phyloP scores from a whole-genome alignment of 305 asterid genomes.

The Fraxinus ornus region DNA sequence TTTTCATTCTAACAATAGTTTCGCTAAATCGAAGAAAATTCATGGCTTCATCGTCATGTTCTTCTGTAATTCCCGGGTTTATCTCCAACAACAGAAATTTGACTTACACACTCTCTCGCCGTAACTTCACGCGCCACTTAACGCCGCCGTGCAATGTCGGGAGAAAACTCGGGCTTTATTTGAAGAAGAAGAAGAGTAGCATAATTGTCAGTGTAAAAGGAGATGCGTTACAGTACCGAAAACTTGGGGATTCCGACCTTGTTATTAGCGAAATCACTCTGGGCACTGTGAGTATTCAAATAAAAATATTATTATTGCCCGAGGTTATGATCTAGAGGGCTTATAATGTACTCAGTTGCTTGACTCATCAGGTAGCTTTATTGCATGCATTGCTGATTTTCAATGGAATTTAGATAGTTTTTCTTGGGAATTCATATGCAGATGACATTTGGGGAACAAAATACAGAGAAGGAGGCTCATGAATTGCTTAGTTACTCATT shows the following conservation, averaged over 20 bases:
- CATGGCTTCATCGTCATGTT: conserved; percentile 41
- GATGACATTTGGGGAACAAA: conserved; percentile 98
- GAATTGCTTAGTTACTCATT: conserved; percentile 72
- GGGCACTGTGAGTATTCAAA: conserved; percentile 61
- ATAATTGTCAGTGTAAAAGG: conserved; percentile 33
- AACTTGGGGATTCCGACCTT: conserved; percentile 91
- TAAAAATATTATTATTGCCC: not conserved
- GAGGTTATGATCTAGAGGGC: not conserved
- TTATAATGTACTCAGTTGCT: not conserved
- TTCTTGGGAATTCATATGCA: conserved; percentile 28
- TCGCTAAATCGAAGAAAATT: not conserved
- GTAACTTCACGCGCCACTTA: conserved; percentile 28
- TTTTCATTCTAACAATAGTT: not conserved
- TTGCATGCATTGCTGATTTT: not conserved
- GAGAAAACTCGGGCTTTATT: conserved; percentile 19
- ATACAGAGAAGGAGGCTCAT: conserved; percentile 95
- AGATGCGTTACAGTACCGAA: conserved; percentile 54
- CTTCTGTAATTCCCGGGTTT: conserved; percentile 21
- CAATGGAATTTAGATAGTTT: not conserved
- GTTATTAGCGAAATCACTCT: conserved; percentile 80
- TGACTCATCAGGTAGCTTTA: not conserved
- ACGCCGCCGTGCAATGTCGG: conserved; percentile 22
- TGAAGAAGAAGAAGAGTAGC: conserved; percentile 25
- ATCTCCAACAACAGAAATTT: conserved; percentile 21
- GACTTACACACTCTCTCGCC: conserved; percentile 13